A percentile compares a stretch with the other conserved stretches of the same genome.
Conservation (phyloP, 2,329 filamentous ascomycete genomes). For the Phyllosticta citriasiana region DNA sequence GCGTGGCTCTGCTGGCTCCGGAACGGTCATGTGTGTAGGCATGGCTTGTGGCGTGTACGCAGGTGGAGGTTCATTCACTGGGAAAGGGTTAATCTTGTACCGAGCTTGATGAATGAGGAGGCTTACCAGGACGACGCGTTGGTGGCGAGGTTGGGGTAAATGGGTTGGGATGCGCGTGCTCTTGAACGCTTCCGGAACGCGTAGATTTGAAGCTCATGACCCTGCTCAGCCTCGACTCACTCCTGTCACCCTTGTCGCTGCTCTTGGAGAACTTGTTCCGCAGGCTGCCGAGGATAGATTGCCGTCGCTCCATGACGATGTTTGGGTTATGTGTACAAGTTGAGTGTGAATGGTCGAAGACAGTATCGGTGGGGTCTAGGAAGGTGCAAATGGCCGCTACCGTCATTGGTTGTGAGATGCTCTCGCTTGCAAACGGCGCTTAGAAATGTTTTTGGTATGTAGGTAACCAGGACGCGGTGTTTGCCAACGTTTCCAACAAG, state of each 20-base stretch:
- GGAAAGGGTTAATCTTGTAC: neutral
- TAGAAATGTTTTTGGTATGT: neutral
- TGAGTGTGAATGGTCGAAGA: neutral
- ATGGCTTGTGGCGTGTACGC: constrained; percentile 25
- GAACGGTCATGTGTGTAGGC: neutral
- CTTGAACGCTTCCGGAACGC: constrained; percentile 13
- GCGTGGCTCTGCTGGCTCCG: neutral
- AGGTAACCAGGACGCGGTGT: neutral
- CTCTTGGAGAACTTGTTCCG: constrained; percentile 17
- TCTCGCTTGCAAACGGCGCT: neutral
- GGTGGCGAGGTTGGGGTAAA: constrained; percentile 19
- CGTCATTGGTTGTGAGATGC: neutral
- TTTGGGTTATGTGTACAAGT: neutral
- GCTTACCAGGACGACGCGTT: constrained; percentile 30
- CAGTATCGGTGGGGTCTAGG: neutral
- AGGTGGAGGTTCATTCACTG: constrained; percentile 31
- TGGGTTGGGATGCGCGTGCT: constrained; percentile 16
- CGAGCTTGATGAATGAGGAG: neutral
- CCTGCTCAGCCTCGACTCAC: neutral
- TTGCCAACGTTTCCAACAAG: neutral
- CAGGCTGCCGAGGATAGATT: constrained; percentile 17
- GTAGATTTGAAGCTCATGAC: constrained; percentile 13
- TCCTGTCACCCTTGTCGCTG: neutral
- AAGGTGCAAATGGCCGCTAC: neutral
- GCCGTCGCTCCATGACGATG: neutral